Conservation (phyloP, 331 rosid species). For the Cydonia oblonga region DNA sequence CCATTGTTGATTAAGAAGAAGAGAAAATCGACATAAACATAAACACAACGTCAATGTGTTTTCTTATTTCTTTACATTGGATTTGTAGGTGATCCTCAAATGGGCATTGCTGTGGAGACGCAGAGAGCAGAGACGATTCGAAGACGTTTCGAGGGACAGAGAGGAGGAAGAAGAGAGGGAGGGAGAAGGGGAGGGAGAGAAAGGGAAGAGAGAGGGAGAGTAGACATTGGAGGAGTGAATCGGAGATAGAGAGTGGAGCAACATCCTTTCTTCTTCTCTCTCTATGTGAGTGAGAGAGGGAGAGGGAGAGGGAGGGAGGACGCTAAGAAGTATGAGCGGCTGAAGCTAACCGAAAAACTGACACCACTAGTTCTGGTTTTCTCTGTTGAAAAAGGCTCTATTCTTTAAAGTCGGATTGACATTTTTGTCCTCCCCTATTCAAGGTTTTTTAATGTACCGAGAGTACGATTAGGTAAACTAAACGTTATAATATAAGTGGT, state of each 20-base stretch:
- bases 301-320: no score
- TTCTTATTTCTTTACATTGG: slow-evolving; percentile 27
- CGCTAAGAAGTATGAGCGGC: slow-evolving; percentile 10
- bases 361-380: slow-evolving; percentile 17
- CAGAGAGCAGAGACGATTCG: slow-evolving; percentile 31
- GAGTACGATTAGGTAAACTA: no score
- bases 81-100: slow-evolving; percentile 20
- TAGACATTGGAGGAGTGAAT: slow-evolving; percentile 29
- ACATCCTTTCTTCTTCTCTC: slow-evolving; percentile 30
- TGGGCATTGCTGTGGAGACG: slow-evolving; percentile 12
- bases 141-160: slow-evolving; percentile 26
- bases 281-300: background rate
- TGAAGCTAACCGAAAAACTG: slow-evolving; percentile 12
- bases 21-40: background rate
- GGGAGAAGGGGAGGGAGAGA: slow-evolving; percentile 18
- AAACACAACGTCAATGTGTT: background rate
- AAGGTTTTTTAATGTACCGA: no score
- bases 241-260: slow-evolving; percentile 29
- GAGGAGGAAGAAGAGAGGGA: slow-evolving; percentile 17
- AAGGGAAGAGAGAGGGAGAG: slow-evolving; percentile 30
- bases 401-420: background rate
- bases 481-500: no score
- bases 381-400: background rate
- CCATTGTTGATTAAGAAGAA: background rate
- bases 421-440: background rate